A percentile compares a stretch with the other conserved stretches of the same genome.
phyloP scores from a whole-genome alignment of 1,139 yeast species.

The Kurtzmaniella quercitrusa region DNA sequence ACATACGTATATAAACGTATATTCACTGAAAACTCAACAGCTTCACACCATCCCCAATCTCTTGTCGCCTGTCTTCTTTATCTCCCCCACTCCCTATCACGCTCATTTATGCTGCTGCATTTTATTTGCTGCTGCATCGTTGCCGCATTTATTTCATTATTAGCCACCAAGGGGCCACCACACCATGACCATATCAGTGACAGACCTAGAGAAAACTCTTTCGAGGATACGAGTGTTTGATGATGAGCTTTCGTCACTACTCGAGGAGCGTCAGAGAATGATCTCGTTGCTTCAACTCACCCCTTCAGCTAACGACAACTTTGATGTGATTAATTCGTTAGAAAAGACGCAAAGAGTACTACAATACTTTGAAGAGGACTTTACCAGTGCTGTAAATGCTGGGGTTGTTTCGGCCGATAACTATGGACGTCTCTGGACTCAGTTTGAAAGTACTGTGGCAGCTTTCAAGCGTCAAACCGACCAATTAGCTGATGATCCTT shows the following conservation, averaged over 20 bases:
- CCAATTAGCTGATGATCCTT: conserved; percentile 22
- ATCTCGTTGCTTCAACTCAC: conserved; percentile 36
- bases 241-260: conserved; percentile 36
- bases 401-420: not conserved
- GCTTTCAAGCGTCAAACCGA: conserved; percentile 20
- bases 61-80: too few species aligned
- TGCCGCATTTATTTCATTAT: too few species aligned
- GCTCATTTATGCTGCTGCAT: not conserved
- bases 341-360: conserved; percentile 28
- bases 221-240: conserved; percentile 17
- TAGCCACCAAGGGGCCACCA: not conserved
- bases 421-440: conserved; percentile 2
- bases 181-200: not conserved
- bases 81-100: not conserved
- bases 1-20: too few species aligned
- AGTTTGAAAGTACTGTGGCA: conserved; percentile 15
- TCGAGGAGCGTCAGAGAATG: conserved; percentile 52
- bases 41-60: too few species aligned
- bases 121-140: too few species aligned
- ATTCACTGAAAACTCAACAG: too few species aligned
- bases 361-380: conserved; percentile 31
- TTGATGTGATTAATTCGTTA: conserved; percentile 44
- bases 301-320: conserved; percentile 52
- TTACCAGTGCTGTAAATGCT: conserved; percentile 10
- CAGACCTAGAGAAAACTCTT: conserved; percentile 6